Evolutionary conservation across 768 basidiomycete species (phyloP).

Genomic region (Xanthoconium stramineum): DNA sequence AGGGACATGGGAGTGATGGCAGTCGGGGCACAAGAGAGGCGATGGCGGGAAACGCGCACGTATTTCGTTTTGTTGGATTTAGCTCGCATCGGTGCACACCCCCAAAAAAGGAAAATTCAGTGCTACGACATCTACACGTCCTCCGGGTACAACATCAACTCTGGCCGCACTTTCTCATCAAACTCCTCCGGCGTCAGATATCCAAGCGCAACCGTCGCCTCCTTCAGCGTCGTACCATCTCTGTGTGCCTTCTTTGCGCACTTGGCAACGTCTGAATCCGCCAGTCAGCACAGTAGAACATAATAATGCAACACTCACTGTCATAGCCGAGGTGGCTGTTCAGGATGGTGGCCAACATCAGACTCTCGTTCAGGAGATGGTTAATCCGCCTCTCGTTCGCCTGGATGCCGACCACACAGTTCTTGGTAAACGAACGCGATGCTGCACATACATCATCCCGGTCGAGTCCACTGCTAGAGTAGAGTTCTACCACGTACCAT

Average conservation of each 20-base stretch:
- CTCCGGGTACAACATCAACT: slow-evolving; percentile 82
- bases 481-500: slow-evolving; percentile 52
- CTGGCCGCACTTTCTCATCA: slow-evolving; percentile 89
- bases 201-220: slow-evolving; percentile 86
- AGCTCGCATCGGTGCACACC: slow-evolving; percentile 32
- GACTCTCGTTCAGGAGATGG: slow-evolving; percentile 85
- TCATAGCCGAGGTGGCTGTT: slow-evolving; percentile 97
- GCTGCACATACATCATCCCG: slow-evolving; percentile 39
- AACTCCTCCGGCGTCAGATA: slow-evolving; percentile 89
- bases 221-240: slow-evolving; percentile 94
- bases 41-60: slow-evolving; percentile 33
- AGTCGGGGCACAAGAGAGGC: slow-evolving; percentile 12
- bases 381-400: slow-evolving; percentile 95
- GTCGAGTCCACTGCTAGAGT: neutral
- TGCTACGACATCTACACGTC: slow-evolving; percentile 33
- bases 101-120: slow-evolving; percentile 29
- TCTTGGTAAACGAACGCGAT: slow-evolving; percentile 91
- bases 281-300: slow-evolving; percentile 6
- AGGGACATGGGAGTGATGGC: slow-evolving; percentile 58
- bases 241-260: slow-evolving; percentile 99
- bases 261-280: slow-evolving; percentile 82
- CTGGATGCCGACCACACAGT: slow-evolving; percentile 94
- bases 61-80: slow-evolving; percentile 37
- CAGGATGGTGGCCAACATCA: slow-evolving; percentile 97
- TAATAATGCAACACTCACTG: slow-evolving; percentile 56